Conservation (phyloP, 805 yeast genomes). For the Lipomyces yamanashiensis region DNA sequence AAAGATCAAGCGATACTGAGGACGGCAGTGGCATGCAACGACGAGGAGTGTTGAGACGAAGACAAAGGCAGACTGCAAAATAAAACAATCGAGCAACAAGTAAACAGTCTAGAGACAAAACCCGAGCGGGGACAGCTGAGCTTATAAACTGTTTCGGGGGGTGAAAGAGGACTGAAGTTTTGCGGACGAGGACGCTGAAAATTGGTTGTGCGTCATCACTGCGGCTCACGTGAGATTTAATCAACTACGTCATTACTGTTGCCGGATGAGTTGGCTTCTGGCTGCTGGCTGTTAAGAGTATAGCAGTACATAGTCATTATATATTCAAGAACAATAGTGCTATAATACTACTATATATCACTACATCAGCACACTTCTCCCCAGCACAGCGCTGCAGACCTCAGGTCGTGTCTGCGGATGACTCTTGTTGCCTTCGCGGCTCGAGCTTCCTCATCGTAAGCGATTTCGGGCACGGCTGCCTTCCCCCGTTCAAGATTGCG, state of each 20-base stretch:
- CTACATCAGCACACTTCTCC: too few species aligned
- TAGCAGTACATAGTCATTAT: too few species aligned
- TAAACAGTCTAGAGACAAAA: neutral
- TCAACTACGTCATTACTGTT: neutral
- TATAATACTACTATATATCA: too few species aligned
- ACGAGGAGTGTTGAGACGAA: neutral
- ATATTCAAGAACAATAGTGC: too few species aligned
- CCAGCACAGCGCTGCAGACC: neutral
- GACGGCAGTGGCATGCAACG: neutral
- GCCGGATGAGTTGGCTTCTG: neutral
- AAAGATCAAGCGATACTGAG: too few species aligned
- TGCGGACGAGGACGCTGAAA: neutral
- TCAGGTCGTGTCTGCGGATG: neutral
- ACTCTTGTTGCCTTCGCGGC: too few species aligned
- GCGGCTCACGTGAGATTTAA: slow-evolving; percentile 1
- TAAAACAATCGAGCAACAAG: neutral
- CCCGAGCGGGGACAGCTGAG: neutral
- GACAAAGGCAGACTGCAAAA: neutral
- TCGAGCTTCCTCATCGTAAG: too few species aligned
- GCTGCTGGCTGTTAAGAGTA: neutral
- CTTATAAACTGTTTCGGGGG: neutral
- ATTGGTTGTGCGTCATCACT: slow-evolving; percentile 5
- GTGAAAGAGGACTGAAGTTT: neutral
- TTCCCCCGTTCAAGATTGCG: too few species aligned
- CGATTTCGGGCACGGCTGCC: too few species aligned